Evolutionary conservation across 495 filamentous ascomycete species (phyloP), one percentile per base, ranked within the genome.

Genomic region (Oidiodendron maius): DNA sequence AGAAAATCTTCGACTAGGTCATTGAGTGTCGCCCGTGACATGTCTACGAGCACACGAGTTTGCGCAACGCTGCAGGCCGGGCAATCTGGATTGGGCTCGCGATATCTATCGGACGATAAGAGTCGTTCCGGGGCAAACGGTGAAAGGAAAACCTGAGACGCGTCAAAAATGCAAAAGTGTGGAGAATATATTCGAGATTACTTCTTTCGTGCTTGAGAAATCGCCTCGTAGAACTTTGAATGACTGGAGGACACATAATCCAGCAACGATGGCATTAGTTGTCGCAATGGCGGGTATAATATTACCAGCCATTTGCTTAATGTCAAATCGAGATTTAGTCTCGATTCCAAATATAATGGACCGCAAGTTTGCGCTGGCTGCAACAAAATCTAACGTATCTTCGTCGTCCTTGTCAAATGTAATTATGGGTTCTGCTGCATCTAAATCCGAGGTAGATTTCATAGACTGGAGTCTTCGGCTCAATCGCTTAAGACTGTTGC

Each of bases 201-300:
- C 55, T 44, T 61, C 56, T 32, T 56, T 57, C 4, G 56, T 53
- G 40, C 47, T 49, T 32, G 56, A 54, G 40, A 86, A 78, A 40
- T 95, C 83, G 21, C 81, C 76, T 49, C 77, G 80, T 46, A 99
- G 69, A 28, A 97, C 86, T 64, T 96, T 96, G 70, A 95, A 90
- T 1, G 89, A 82, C 64, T 99, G 86, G 5, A 99, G 69, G 3
- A 97, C 93, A 61, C 90, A 97, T 20, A 99, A 74, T 12, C 87
- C 84, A 11, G 93, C 93, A 3, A 91, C 93, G 65, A 97, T 94
- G 11, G 94, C 93, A 62, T 99, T 99, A 0, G 93, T 96, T 0
- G 93, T 99, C 1, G 93, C 93, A 63, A 99, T 99, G 2, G 93
- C 94, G 0, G 93, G 93, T 47, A 99, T 97, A 58, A 99, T 99